Evolutionary conservation across 345 rosid species (phyloP).

Genomic region (Dimocarpus longan): DNA sequence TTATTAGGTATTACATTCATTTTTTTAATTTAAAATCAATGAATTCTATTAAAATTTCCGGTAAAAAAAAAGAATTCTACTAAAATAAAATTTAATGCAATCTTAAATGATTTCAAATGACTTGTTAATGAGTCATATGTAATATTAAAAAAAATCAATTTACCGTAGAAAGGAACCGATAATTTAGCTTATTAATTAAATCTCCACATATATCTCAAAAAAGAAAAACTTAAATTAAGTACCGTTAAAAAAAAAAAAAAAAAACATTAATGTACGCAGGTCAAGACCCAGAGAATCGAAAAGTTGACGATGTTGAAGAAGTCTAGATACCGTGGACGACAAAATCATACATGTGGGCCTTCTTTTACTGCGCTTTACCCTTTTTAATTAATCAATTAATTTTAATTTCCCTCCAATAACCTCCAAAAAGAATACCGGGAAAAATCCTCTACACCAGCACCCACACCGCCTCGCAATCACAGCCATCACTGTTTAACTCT

Average conservation of each 20-base stretch:
- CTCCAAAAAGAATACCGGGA: neutral
- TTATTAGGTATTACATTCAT: too few species aligned
- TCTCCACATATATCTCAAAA: neutral
- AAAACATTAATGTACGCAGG: neutral
- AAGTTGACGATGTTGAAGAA: neutral
- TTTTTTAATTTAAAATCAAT: too few species aligned
- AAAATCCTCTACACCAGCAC: neutral
- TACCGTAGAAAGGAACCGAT: too few species aligned
- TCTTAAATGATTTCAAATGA: too few species aligned
- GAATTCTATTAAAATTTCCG: too few species aligned
- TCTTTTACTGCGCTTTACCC: neutral
- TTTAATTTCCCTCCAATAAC: neutral
- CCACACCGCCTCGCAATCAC: neutral
- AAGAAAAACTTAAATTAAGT: neutral
- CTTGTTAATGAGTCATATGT: too few species aligned
- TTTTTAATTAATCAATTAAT: neutral
- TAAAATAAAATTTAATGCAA: too few species aligned
- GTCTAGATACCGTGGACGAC: conserved; percentile 23
- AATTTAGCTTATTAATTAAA: too few species aligned
- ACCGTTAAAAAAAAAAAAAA: neutral
- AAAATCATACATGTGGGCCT: conserved; percentile 24
- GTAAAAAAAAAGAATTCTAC: too few species aligned
- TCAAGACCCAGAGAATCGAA: neutral
- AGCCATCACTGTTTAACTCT: neutral
- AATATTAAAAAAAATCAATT: too few species aligned